A percentile compares a stretch with the other conserved stretches of the same genome.
phyloP scores from a whole-genome alignment of 2,329 filamentous ascomycete species.

The Xylariaceae sp. region DNA sequence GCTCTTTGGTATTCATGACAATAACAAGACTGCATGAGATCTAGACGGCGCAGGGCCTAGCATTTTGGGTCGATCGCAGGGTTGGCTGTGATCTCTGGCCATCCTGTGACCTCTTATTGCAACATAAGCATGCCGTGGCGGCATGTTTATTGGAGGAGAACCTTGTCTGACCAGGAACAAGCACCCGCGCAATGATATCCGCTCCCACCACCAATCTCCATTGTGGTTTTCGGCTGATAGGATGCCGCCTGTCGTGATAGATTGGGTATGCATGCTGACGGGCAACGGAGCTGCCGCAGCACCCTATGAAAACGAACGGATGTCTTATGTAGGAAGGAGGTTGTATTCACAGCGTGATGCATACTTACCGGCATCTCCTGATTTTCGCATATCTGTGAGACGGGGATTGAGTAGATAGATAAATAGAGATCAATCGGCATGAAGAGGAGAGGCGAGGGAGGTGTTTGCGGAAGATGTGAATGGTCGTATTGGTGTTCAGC shows the following conservation, averaged over 20 bases:
- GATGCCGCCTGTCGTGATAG: constrained; percentile 18
- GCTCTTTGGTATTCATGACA: constrained; percentile 1
- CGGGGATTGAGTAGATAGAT: neutral
- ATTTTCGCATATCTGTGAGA: neutral
- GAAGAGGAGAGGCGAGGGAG: neutral
- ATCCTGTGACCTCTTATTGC: constrained; percentile 18
- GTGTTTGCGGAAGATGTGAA: constrained; percentile 6
- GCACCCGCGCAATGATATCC: constrained; percentile 14
- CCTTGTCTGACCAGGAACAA: constrained; percentile 9
- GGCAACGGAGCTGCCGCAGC: neutral
- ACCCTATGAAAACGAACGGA: constrained; percentile 4
- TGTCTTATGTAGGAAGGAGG: constrained; percentile 1
- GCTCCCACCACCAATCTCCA: constrained; percentile 9
- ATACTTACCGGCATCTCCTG: constrained; percentile 8
- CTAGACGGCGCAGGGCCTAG: constrained; percentile 1
- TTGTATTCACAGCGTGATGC: constrained; percentile 1
- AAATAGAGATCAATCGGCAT: neutral
- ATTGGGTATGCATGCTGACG: constrained; percentile 20
- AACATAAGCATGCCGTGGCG: constrained; percentile 19
- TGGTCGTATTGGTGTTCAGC: constrained; percentile 12
- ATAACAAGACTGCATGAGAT: constrained; percentile 1
- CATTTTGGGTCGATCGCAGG: constrained; percentile 9
- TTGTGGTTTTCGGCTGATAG: constrained; percentile 16
- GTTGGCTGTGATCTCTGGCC: constrained; percentile 11
- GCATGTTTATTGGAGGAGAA: constrained; percentile 17